These are phyloP conservation scores for Entomortierella beljakovae DNA, from an alignment of 192 early-diverging fungal genomes.

Conservation along the genomic window DNA sequence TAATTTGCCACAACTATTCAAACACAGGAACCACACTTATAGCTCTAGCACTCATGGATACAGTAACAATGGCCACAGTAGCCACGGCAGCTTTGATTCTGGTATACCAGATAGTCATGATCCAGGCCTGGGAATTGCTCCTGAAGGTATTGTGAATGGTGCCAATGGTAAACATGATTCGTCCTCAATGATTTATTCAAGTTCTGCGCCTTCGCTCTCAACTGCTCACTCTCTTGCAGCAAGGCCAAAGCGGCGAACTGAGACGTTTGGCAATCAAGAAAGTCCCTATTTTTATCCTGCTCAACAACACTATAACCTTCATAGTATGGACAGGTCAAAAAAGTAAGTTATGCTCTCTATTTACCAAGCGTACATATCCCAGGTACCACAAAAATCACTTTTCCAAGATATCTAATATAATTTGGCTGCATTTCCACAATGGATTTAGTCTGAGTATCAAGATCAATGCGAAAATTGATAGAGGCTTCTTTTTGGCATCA, in stretches of 20 bases:
- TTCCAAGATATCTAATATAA: no score
- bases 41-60: slow-evolving; percentile 15
- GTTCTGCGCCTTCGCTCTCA: slow-evolving; percentile 33
- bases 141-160: slow-evolving; percentile 15
- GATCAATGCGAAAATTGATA: slow-evolving; percentile 86
- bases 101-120: slow-evolving; percentile 21
- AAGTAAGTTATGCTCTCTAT: slow-evolving; percentile 55
- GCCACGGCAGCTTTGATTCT: slow-evolving; percentile 14
- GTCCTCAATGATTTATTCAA: slow-evolving; percentile 33
- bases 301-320: slow-evolving; percentile 70
- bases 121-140: slow-evolving; percentile 15
- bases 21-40: slow-evolving; percentile 20
- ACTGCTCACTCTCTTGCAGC: slow-evolving; percentile 3
- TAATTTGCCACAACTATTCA: neutral
- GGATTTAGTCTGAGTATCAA: slow-evolving; percentile 63
- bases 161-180: slow-evolving; percentile 5
- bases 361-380: no score
- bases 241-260: slow-evolving; percentile 33
- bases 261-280: slow-evolving; percentile 61
- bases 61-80: slow-evolving; percentile 11
- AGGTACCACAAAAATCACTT: neutral
- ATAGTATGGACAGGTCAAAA: slow-evolving; percentile 68
- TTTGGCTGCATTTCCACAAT: neutral
- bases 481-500: slow-evolving; percentile 92
- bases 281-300: slow-evolving; percentile 78